Evolutionary conservation across 192 early-diverging fungal genomes (phyloP), one percentile per base, ranked within the genome.

Genomic region (Coemansia sp.): DNA sequence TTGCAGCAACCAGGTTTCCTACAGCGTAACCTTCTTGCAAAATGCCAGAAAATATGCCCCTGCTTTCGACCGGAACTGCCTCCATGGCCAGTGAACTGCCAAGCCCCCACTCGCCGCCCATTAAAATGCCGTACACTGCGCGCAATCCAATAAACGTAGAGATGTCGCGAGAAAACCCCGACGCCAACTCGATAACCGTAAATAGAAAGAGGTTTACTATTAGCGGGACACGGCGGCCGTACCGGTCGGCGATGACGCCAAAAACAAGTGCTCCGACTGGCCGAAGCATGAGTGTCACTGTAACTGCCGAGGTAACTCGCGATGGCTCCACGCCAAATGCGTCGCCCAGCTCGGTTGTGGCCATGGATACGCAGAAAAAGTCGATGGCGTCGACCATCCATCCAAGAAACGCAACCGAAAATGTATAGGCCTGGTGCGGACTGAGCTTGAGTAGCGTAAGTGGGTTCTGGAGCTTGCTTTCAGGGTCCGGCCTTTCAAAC

Each of bases 91-190:
- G 68, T 65, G 84, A 80, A 32, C 86, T 85, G 14, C 87, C 85
- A 18, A 91, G 82, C 14, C 88, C 90, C 90, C 89, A 88, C 32
- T 84, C 82, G 34, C 86, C 88, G 26, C 88, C 90, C 86, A 91
- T 87, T 27, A 82, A 67, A 24, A 91, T 84, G 7, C 90, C 78
- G 53, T 75, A 81, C 7, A 81, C 48, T 6, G 78, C 78, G n/a
- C 78, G 85, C 10, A 90, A 67, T 11, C 75, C 81, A 35, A 88
- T 69, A 41, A 91, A 88, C n/a, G 74, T 81, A 11, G 70, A 43
- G 8, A 88, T 73, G 60, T 83, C 89, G 10, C 67, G 71, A 1
- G 86, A 63, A 58, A 90, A 91, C 0, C 88, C 90, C 11, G 85
- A 84, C 10, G 75, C 82, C 26, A 89, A 69, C 63, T 89, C 84